Evolutionary conservation across 352 stramenopile species (phyloP).

Genomic region (Globisporangium abappressorium): DNA sequence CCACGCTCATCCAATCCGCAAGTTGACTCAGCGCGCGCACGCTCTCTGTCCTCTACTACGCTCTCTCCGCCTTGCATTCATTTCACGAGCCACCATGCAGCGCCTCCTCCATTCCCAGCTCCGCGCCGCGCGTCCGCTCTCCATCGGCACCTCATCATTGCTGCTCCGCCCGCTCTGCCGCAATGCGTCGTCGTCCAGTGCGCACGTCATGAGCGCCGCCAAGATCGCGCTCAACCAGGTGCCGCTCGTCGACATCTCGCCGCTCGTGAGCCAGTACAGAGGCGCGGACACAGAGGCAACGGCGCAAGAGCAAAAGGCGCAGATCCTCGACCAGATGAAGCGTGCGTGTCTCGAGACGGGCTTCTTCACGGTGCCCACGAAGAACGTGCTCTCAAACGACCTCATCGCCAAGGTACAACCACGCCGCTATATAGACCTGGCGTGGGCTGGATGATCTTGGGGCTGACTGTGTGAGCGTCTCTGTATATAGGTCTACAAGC

Average conservation of each 20-base stretch:
- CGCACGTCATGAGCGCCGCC: conserved; percentile 41
- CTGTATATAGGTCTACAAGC: conserved; percentile 43
- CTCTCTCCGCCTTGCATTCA: neutral
- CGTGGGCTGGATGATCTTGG: neutral
- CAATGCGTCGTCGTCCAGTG: conserved; percentile 7
- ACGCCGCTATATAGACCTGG: neutral
- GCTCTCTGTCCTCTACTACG: neutral
- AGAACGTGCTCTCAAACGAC: conserved; percentile 45
- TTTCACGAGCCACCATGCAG: conserved; percentile 4
- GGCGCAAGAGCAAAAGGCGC: conserved; percentile 25
- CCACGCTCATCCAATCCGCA: neutral
- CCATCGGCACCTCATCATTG: neutral
- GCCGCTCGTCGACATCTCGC: conserved; percentile 67
- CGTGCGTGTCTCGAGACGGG: conserved; percentile 52
- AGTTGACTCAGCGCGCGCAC: neutral
- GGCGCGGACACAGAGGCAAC: neutral
- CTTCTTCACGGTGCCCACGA: conserved; percentile 80
- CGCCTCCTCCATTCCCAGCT: conserved; percentile 1
- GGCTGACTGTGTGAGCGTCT: neutral
- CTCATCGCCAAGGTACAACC: conserved; percentile 42
- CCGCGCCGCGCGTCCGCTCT: neutral
- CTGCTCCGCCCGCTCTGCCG: neutral
- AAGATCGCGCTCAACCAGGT: conserved; percentile 50
- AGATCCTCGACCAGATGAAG: conserved; percentile 58
- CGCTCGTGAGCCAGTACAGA: conserved; percentile 35